Conservation (phyloP, 1,284 basidiomycete genomes). For the Pseudozyma flocculosa region DNA sequence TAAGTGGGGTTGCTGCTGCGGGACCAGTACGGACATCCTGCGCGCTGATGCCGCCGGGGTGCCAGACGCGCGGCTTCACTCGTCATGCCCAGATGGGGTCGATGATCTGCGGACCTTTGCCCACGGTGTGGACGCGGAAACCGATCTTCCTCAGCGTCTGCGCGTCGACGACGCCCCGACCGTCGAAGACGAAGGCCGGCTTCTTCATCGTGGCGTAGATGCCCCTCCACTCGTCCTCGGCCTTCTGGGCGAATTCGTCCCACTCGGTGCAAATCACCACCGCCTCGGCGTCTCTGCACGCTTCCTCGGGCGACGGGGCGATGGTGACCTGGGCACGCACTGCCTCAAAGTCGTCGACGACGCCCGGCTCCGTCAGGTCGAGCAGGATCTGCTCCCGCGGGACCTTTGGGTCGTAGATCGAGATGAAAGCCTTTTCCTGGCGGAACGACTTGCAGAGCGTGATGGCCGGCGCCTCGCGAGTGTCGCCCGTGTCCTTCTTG, state of each 20-base stretch:
- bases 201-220: conserved; percentile 90
- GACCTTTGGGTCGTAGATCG: conserved; percentile 88
- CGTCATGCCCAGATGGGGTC: conserved; percentile 51
- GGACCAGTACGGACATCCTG: no score
- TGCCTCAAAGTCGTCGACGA: conserved; percentile 63
- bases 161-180: conserved; percentile 79
- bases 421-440: conserved; percentile 80
- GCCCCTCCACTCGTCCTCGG: conserved; percentile 78
- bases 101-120: conserved; percentile 54
- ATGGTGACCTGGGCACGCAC: conserved; percentile 87
- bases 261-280: conserved; percentile 72
- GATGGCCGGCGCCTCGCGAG: conserved; percentile 92
- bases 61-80: background rate
- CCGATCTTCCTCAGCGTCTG: conserved; percentile 79
- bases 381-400: conserved; percentile 62
- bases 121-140: conserved; percentile 73
- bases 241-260: conserved; percentile 74
- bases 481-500: conserved; percentile 58
- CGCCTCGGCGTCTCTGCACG: conserved; percentile 84
- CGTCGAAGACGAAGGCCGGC: conserved; percentile 77
- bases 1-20: no score
- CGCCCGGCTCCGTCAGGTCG: conserved; percentile 63
- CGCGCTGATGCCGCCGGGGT: no score
- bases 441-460: conserved; percentile 91
- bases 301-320: conserved; percentile 74